A percentile compares a stretch with the other conserved stretches of the same genome.
These are phyloP conservation scores for Botrytis byssoidea DNA, from an alignment of 2,329 filamentous ascomycete species.

Conservation along the genomic window DNA sequence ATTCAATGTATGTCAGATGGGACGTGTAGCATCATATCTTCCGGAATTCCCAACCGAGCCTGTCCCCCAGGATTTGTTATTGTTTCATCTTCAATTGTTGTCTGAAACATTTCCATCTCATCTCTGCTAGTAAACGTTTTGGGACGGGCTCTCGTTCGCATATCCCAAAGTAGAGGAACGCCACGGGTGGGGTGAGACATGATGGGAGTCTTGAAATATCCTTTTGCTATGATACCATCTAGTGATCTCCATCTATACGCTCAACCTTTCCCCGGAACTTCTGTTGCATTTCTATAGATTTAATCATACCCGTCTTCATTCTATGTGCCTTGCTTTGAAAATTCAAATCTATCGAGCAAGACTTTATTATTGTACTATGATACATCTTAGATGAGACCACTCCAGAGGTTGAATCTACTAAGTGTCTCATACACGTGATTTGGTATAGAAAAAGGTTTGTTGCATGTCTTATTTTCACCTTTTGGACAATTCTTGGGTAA, in stretches of 20 bases:
- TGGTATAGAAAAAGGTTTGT: neutral
- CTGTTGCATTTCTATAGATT: too few relatives aligned
- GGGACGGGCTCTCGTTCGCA: neutral
- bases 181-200: neutral
- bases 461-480: neutral
- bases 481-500: neutral
- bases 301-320: neutral
- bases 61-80: neutral
- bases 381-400: neutral
- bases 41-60: neutral
- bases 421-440: neutral
- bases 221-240: neutral
- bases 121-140: neutral
- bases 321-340: neutral
- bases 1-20: neutral
- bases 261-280: neutral
- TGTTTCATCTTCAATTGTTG: slow-evolving; percentile 8
- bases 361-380: neutral
- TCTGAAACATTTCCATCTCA: slow-evolving; percentile 5
- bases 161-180: neutral
- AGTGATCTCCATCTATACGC: neutral
- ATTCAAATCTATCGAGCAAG: neutral
- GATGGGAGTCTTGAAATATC: neutral
- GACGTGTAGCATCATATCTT: neutral
- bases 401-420: neutral